Evolutionary conservation across 306 rosid genomes (phyloP).

Genomic region (Bauhinia variegata): DNA sequence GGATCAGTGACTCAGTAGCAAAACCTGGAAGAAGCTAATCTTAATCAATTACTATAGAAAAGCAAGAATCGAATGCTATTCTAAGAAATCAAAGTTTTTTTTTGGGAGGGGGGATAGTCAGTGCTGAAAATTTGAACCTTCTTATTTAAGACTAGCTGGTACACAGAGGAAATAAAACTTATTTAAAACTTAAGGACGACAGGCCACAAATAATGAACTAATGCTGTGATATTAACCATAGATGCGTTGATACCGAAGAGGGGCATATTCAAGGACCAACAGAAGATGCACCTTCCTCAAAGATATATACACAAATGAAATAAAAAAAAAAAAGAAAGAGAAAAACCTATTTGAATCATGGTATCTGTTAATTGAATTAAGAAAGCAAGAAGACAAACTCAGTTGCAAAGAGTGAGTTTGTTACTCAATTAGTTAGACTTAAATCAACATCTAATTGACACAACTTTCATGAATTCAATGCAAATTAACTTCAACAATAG

Average conservation of each 20-base stretch:
- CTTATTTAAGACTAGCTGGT: not conserved
- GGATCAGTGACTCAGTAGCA: constrained; percentile 52
- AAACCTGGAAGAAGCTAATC: constrained; percentile 55
- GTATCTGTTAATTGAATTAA: too few species aligned
- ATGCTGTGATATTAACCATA: constrained; percentile 1
- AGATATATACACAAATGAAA: too few species aligned
- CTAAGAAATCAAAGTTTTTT: not conserved
- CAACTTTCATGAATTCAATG: too few species aligned
- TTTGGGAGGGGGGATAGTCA: too few species aligned
- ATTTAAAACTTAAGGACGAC: not conserved
- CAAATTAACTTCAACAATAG: too few species aligned
- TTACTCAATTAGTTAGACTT: too few species aligned
- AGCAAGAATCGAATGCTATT: not conserved
- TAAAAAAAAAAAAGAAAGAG: too few species aligned
- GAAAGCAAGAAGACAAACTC: too few species aligned
- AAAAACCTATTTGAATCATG: too few species aligned
- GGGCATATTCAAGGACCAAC: not conserved
- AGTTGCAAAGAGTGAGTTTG: too few species aligned
- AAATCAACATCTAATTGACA: too few species aligned
- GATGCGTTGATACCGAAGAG: constrained; percentile 7
- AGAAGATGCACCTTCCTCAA: too few species aligned
- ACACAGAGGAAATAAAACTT: not conserved
- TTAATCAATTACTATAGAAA: not conserved
- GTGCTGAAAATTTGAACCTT: not conserved
- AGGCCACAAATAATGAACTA: not conserved